Evolutionary conservation across 345 rosid species (phyloP).

Genomic region (Zanthoxylum bungeanum): DNA sequence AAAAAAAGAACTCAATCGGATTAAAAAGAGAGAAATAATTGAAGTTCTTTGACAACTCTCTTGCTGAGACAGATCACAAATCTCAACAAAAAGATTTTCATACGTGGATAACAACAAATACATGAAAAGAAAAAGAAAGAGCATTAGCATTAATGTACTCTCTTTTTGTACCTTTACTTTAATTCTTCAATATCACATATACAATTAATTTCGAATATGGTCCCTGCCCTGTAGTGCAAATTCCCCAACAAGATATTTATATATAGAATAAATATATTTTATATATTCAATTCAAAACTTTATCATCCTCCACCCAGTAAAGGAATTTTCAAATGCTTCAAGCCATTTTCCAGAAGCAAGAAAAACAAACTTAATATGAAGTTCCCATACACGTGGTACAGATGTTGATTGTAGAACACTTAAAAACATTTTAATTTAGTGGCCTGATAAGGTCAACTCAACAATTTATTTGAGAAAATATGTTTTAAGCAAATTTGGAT

Average conservation of each 20-base stretch:
- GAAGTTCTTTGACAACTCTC: not conserved
- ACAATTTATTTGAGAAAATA: slow-evolving; percentile 6
- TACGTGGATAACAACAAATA: slow-evolving; percentile 6
- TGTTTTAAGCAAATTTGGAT: not conserved
- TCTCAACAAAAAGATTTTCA: not conserved
- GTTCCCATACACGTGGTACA: slow-evolving; percentile 6
- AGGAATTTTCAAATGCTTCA: slow-evolving; percentile 17
- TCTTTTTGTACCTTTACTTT: slow-evolving; percentile 19
- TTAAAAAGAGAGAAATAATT: not conserved
- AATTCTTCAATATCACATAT: not conserved
- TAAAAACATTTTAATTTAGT: not conserved
- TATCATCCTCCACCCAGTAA: slow-evolving; percentile 6
- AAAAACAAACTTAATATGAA: not conserved
- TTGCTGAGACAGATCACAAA: slow-evolving; percentile 9
- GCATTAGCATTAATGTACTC: slow-evolving; percentile 18
- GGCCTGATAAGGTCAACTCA: slow-evolving; percentile 14
- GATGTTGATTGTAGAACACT: not conserved
- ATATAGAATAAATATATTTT: slow-evolving; percentile 13
- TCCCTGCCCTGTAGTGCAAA: slow-evolving; percentile 26
- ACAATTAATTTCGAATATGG: slow-evolving; percentile 24
- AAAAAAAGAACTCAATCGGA: not conserved
- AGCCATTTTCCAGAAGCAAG: slow-evolving; percentile 16
- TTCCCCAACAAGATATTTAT: slow-evolving; percentile 24
- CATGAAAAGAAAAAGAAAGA: not conserved
- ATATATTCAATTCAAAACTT: slow-evolving; percentile 4